Evolutionary conservation across 1,284 basidiomycete species (phyloP).

Genomic region (Ceratobasidium sp.): DNA sequence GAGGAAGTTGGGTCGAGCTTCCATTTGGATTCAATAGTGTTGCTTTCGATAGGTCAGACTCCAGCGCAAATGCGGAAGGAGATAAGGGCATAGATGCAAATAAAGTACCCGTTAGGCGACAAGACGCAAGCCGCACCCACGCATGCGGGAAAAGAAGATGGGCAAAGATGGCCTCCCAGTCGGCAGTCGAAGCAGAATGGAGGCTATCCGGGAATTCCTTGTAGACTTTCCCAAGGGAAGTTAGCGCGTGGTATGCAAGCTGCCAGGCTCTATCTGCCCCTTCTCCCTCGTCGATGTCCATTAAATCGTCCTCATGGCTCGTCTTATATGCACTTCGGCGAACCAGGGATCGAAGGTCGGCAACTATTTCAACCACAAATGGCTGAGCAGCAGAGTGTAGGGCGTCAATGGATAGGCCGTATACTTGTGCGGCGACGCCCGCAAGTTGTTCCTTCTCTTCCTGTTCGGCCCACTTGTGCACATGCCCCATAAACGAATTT

Average conservation of each 20-base stretch:
- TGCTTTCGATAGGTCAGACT: slow-evolving; percentile 41
- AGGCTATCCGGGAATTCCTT: slow-evolving; percentile 65
- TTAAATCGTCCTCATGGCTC: slow-evolving; percentile 53
- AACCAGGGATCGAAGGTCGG: slow-evolving; percentile 64
- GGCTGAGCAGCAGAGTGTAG: slow-evolving; percentile 59
- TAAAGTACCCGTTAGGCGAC: slow-evolving; percentile 76
- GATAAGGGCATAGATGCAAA: slow-evolving; percentile 63
- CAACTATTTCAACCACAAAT: slow-evolving; percentile 63
- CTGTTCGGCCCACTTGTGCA: slow-evolving; percentile 83
- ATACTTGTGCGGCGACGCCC: slow-evolving; percentile 81
- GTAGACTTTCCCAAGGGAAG: slow-evolving; percentile 69
- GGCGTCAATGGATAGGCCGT: slow-evolving; percentile 77
- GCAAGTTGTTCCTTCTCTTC: slow-evolving; percentile 65
- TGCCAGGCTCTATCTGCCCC: slow-evolving; percentile 66
- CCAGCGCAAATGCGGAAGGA: slow-evolving; percentile 48
- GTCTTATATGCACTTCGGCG: slow-evolving; percentile 55
- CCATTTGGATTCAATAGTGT: slow-evolving; percentile 46
- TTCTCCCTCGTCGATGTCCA: slow-evolving; percentile 52
- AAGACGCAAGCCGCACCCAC: slow-evolving; percentile 89
- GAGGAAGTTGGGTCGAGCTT: slow-evolving; percentile 60
- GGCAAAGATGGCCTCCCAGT: slow-evolving; percentile 68
- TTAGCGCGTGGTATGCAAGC: slow-evolving; percentile 81
- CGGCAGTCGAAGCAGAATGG: slow-evolving; percentile 43
- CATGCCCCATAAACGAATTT: slow-evolving; percentile 68
- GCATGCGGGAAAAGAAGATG: slow-evolving; percentile 91